Conservation (phyloP, 2,329 filamentous ascomycete genomes). For the Chalaropsis thielavioides region DNA sequence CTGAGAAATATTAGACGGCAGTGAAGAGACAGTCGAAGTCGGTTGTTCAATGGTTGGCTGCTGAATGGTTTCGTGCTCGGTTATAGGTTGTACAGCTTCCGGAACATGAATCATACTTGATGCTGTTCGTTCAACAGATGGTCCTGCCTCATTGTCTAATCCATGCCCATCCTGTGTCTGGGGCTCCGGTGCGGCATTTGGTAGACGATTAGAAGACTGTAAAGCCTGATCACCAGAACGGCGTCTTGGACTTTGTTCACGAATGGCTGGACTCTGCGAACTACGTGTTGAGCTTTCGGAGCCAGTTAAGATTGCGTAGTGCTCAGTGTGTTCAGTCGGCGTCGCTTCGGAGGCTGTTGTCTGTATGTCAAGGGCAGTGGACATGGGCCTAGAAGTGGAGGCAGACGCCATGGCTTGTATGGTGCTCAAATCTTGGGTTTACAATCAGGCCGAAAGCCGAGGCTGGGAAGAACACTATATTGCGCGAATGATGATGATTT, state of each 20-base stretch:
- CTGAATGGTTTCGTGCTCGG: not conserved
- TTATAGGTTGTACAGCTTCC: not conserved
- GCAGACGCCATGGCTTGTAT: not conserved
- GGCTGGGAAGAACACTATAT: not conserved
- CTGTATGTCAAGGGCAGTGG: not conserved
- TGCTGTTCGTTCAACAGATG: not conserved
- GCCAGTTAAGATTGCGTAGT: not conserved
- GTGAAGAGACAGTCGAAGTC: not conserved
- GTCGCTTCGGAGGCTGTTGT: not conserved
- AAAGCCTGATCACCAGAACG: not conserved
- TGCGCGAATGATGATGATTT: not conserved
- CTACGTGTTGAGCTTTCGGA: not conserved
- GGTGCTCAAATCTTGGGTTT: not conserved
- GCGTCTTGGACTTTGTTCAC: not conserved
- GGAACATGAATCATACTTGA: not conserved
- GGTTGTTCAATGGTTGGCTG: not conserved
- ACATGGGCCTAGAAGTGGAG: not conserved
- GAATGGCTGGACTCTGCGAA: not conserved
- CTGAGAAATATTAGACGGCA: not conserved
- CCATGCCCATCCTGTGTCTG: not conserved
- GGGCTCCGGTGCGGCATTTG: not conserved
- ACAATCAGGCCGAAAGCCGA: not conserved
- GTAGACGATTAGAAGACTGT: not conserved
- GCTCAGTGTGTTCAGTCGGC: not conserved
- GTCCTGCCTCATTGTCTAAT: not conserved